Evolutionary conservation across 148 eudicot species (phyloP).

Genomic region (Vaccinium macrocarpon): DNA sequence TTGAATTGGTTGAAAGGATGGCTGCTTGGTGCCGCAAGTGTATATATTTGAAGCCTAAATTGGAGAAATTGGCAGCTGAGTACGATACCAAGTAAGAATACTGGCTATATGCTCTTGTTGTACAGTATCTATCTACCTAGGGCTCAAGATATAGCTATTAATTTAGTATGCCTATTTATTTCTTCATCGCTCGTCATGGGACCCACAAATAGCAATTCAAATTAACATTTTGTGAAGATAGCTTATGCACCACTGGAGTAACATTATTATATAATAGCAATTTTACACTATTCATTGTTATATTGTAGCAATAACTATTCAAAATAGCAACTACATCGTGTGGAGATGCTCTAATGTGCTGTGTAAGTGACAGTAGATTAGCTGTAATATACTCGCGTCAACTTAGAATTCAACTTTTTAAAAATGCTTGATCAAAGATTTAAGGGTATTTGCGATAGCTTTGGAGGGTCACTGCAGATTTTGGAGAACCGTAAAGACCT

Average conservation of each 20-base stretch:
- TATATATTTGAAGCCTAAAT: conserved; percentile 87
- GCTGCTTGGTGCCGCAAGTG: conserved; percentile 97
- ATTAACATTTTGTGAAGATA: too few species aligned
- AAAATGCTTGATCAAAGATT: not conserved
- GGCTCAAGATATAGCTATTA: not conserved
- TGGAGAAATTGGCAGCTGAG: conserved; percentile 92
- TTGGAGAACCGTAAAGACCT: not conserved
- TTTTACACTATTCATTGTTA: too few species aligned
- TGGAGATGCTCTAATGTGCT: not conserved
- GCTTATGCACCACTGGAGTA: too few species aligned
- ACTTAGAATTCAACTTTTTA: not conserved
- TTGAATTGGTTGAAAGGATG: conserved; percentile 44
- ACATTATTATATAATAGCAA: too few species aligned
- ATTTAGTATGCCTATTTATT: too few species aligned
- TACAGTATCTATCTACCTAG: not conserved
- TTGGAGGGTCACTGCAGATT: not conserved
- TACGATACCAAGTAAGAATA: conserved; percentile 65
- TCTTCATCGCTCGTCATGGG: too few species aligned
- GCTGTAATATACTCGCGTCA: not conserved
- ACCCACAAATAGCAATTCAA: too few species aligned
- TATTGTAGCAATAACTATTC: too few species aligned
- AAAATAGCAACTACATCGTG: too few species aligned
- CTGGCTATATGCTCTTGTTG: not conserved
- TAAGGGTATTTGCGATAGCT: not conserved
- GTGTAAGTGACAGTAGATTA: not conserved